Conservation (phyloP, 495 filamentous ascomycete species). For the Rhypophila decipiens region DNA sequence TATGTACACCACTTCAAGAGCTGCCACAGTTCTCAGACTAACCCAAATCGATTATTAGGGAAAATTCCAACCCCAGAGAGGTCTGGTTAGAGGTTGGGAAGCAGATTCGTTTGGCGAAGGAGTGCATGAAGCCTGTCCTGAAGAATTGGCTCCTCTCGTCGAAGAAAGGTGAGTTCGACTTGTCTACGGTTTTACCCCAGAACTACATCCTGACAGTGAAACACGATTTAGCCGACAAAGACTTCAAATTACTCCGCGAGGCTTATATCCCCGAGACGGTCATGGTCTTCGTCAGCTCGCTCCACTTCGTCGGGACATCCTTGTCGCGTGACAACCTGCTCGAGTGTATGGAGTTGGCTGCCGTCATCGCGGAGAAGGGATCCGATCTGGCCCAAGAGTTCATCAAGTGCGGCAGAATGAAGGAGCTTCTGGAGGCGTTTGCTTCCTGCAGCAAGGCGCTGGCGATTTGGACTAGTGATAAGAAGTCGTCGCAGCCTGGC, state of each 20-base stretch:
- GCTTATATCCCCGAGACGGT: conserved; percentile 76
- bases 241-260: conserved; percentile 52
- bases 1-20: conserved; percentile 15
- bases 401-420: conserved; percentile 58
- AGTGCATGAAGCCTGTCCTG: conserved; percentile 38
- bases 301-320: conserved; percentile 61
- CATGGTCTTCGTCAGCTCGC: conserved; percentile 68
- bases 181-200: not conserved
- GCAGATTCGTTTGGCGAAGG: conserved; percentile 35
- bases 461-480: conserved; percentile 53
- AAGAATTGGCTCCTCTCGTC: conserved; percentile 36
- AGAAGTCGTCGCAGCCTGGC: conserved; percentile 32
- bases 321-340: conserved; percentile 59
- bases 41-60: conserved; percentile 14
- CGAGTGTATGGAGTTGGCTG: conserved; percentile 72
- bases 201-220: conserved; percentile 10
- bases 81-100: conserved; percentile 35
- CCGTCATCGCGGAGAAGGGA: conserved; percentile 57
- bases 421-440: conserved; percentile 69
- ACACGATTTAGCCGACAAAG: conserved; percentile 29
- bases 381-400: conserved; percentile 62
- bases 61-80: conserved; percentile 27
- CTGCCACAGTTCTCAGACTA: not conserved
- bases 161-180: conserved; percentile 23
- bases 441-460: conserved; percentile 68